Percentiles rank a stretch among this genome's conserved stretches.
phyloP scores from a whole-genome alignment of 225 moss, liverwort and hornwort species.

The Sphagnum tenellum region DNA sequence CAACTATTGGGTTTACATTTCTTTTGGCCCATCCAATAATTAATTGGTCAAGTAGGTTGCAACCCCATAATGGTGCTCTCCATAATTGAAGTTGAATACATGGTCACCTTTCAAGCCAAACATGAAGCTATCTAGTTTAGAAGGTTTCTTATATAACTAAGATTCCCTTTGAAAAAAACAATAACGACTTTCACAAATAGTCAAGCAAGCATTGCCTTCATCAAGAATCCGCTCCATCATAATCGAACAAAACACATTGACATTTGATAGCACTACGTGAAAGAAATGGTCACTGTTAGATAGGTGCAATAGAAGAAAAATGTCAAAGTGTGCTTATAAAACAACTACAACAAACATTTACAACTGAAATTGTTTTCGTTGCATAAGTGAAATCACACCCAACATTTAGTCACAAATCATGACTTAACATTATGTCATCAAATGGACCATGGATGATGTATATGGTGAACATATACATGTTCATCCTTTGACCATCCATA shows the following conservation, averaged over 20 bases:
- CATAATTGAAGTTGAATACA: constrained; percentile 1
- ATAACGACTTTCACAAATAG: constrained; percentile 1
- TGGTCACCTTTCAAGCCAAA: neutral
- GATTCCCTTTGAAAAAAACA: neutral
- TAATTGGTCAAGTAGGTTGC: neutral
- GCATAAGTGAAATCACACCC: too few species aligned
- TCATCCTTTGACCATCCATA: too few species aligned
- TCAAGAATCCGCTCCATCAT: too few species aligned
- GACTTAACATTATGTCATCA: too few species aligned
- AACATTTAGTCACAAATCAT: too few species aligned
- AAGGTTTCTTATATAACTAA: neutral
- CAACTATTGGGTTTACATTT: constrained; percentile 1
- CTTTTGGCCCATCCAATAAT: neutral
- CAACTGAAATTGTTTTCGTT: too few species aligned
- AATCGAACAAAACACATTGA: neutral
- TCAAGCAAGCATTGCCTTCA: neutral
- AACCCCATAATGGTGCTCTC: neutral
- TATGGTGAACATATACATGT: too few species aligned
- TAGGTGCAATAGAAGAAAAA: too few species aligned
- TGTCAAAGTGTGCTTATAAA: too few species aligned
- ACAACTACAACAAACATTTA: too few species aligned
- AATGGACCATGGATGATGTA: too few species aligned
- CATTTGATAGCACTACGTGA: neutral
- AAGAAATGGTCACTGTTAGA: neutral
- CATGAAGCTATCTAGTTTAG: constrained; percentile 3